A percentile compares a stretch with the other conserved stretches of the same genome.
phyloP scores from a whole-genome alignment of 1,284 basidiomycete species.

The Rhodotorula sp. region DNA sequence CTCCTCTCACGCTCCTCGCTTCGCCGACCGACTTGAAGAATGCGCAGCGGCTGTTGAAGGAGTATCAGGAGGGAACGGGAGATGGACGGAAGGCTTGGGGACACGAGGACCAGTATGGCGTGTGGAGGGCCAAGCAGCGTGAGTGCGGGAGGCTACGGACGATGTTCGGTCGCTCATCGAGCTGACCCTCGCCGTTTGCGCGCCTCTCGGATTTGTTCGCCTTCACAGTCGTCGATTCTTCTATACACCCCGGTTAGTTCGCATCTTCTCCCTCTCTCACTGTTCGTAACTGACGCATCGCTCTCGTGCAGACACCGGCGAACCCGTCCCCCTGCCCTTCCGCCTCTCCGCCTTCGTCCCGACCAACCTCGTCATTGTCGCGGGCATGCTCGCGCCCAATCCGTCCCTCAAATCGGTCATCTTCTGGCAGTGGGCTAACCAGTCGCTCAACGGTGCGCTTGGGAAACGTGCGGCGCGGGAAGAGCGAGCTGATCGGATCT shows the following conservation, averaged over 20 bases:
- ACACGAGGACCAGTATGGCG: conserved; percentile 45
- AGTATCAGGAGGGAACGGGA: conserved; percentile 49
- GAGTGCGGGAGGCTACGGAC: conserved; percentile 26
- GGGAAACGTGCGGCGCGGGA: too few relatives aligned
- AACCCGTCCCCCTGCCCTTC: conserved; percentile 56
- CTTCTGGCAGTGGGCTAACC: conserved; percentile 60
- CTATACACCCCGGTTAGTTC: conserved; percentile 41
- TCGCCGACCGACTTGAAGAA: conserved; percentile 49
- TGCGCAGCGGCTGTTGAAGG: conserved; percentile 48
- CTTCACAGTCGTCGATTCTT: conserved; percentile 45
- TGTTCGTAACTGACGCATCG: background rate
- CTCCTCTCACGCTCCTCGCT: conserved; percentile 56
- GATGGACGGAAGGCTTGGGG: conserved; percentile 48
- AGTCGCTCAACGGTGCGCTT: conserved; percentile 51
- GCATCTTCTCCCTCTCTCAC: too few relatives aligned
- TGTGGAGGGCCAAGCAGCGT: conserved; percentile 54
- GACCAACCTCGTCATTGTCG: conserved; percentile 55
- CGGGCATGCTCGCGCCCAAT: conserved; percentile 48
- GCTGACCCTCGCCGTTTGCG: background rate
- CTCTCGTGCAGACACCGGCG: conserved; percentile 50
- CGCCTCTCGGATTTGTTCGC: too few relatives aligned
- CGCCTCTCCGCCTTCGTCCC: conserved; percentile 57
- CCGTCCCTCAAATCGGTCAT: conserved; percentile 46
- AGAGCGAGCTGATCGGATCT: background rate
- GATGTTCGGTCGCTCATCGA: too few relatives aligned